These are phyloP conservation scores for Podospora pseudopauciseta DNA, from an alignment of 495 filamentous ascomycete genomes.

Conservation along the genomic window DNA sequence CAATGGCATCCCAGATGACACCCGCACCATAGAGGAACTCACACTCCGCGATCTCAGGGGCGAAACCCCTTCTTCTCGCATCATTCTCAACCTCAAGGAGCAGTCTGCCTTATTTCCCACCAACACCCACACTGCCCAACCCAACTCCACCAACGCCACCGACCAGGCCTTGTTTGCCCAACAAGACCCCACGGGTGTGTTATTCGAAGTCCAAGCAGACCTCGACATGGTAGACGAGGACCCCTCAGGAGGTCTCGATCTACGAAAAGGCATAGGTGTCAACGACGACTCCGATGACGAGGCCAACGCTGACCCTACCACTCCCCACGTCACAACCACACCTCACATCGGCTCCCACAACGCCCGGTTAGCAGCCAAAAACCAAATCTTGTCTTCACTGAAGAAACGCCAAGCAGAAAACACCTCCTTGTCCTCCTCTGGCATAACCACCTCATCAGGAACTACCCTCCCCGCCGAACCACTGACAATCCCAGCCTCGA, in stretches of 20 bases:
- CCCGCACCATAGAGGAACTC: slow-evolving; percentile 69
- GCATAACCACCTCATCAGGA: slow-evolving; percentile 14
- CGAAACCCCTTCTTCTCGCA: slow-evolving; percentile 64
- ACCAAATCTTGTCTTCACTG: slow-evolving; percentile 53
- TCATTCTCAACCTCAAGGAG: slow-evolving; percentile 83
- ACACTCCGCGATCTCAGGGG: slow-evolving; percentile 78
- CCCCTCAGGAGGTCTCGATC: slow-evolving; percentile 48
- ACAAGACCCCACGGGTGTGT: slow-evolving; percentile 64
- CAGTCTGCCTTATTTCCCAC: slow-evolving; percentile 72
- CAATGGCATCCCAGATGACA: slow-evolving; percentile 48
- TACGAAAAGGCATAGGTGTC: slow-evolving; percentile 57
- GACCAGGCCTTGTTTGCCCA: slow-evolving; percentile 52
- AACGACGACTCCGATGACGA: slow-evolving; percentile 67
- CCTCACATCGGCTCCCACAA: slow-evolving; percentile 57
- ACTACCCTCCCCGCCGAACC: slow-evolving; percentile 40
- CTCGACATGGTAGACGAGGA: slow-evolving; percentile 51
- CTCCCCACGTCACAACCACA: slow-evolving; percentile 50
- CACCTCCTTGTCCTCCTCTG: slow-evolving; percentile 33
- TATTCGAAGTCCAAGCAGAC: slow-evolving; percentile 60
- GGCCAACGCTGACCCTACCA: slow-evolving; percentile 54
- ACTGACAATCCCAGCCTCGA: slow-evolving; percentile 58
- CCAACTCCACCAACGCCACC: slow-evolving; percentile 11
- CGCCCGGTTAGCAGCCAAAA: slow-evolving; percentile 51
- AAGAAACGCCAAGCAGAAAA: slow-evolving; percentile 52
- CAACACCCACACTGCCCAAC: slow-evolving; percentile 27